Evolutionary conservation across 768 basidiomycete species (phyloP), one percentile per base, ranked within the genome.

Genomic region (Dentipellis sp.): DNA sequence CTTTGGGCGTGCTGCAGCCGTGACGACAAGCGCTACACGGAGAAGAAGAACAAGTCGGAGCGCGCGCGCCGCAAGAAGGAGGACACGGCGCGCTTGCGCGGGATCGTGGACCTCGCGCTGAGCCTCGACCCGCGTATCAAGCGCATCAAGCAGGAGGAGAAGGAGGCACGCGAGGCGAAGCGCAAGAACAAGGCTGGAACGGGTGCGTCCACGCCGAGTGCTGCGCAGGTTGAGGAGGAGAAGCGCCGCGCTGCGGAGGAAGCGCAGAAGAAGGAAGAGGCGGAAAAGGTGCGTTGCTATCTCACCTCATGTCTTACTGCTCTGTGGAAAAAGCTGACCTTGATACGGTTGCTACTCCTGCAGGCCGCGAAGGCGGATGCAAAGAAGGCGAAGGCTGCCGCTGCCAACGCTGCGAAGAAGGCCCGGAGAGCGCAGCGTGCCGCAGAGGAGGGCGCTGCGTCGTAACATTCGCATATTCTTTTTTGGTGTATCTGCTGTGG

Each of bases 21-120:
- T 56, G 95, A 98, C 70, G 95, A 99, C 71, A 98, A 98, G 74
- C 88, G 95, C 34, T 97, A 94, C 74, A 94, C 92, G 16, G 95
- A 98, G 74, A 98, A 97, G 79, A 99, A 99, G 80, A 99, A 99
- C 83, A 97, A 97, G 73, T 73, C 90, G 5, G 95, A 99, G 73
- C 93, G 95, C 36, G 91, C 93, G 11, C 81, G 93, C 56, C 78
- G 91, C 68, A 99, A 99, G 78, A 97, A 97, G 78, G 95, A 97
- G 63, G 95, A 99, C 72, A 97, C 82, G 47, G 87, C 92, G 11
- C 88, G 94, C 64, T 71, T 97, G 29, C 85, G 95, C 53, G 75
- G 75, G 23, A 75, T 99, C 22, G 93, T 99, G 51, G 95, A 98
- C 74, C 73, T 86, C 55, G 82, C 91, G 21, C 80, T 97, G 50